Evolutionary conservation across 2,329 filamentous ascomycete genomes (phyloP).

Genomic region (Dactylonectria estremocensis): DNA sequence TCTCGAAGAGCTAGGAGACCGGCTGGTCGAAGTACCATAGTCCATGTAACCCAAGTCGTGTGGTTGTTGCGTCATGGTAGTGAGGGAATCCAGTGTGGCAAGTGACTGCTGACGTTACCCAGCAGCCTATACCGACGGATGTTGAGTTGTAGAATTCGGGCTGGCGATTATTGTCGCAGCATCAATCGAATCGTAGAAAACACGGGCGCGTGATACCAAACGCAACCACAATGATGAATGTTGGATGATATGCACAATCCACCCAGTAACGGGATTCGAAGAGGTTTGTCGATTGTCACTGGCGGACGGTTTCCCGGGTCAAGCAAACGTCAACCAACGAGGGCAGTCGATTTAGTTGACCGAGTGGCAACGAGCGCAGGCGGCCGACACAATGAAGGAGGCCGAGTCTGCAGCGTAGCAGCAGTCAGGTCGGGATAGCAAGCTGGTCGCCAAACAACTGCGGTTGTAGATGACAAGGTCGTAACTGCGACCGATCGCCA

Average conservation of each 20-base stretch:
- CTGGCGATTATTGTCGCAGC: constrained; percentile 33
- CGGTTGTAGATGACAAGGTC: constrained; percentile 6
- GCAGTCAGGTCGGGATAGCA: constrained; percentile 31
- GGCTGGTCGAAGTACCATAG: constrained; percentile 72
- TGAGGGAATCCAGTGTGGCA: constrained; percentile 41
- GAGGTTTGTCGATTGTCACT: constrained; percentile 22
- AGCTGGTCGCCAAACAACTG: constrained; percentile 21
- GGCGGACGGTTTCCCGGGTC: background rate
- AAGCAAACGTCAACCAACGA: constrained; percentile 37
- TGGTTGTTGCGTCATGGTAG: constrained; percentile 63
- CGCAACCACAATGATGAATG: constrained; percentile 22
- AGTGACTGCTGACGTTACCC: constrained; percentile 42
- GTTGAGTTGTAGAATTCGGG: constrained; percentile 26
- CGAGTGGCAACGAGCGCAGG: constrained; percentile 34
- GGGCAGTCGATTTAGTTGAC: constrained; percentile 19
- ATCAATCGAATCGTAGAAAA: constrained; percentile 42
- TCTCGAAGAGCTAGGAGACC: constrained; percentile 77
- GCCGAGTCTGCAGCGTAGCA: constrained; percentile 41
- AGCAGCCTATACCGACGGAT: constrained; percentile 38
- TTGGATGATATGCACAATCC: constrained; percentile 29
- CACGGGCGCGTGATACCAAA: constrained; percentile 38
- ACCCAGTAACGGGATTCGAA: constrained; percentile 15
- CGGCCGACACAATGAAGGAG: constrained; percentile 45
- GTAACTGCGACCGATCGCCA: constrained; percentile 25
- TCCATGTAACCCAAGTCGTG: constrained; percentile 81